Base-by-base conservation (phyloP, 1,139 yeast species). In the Zygosaccharomyces pseudobailii region DNA sequence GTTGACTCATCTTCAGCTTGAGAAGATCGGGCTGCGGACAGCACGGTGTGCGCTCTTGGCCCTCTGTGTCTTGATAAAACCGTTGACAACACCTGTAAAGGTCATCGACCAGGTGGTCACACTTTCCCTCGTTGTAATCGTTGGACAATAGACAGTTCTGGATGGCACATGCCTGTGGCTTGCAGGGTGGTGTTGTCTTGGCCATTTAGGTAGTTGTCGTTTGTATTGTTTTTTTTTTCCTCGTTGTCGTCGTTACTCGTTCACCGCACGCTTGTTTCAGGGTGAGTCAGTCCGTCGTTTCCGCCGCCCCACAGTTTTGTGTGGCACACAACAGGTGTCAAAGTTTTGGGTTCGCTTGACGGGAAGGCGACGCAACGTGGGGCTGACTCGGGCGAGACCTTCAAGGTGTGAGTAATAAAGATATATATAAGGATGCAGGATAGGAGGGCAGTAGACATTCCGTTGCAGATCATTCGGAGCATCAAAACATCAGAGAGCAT, bases 101-200 rank as follows among this genome's bases (percentile, higher is more conserved):
- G 40, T 72, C 67, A 57, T 82, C 86, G 21, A 84, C 83, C 20
- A 73, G 64, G 48, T 71, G 70, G 6, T 84, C 72, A 61, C 90
- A 84, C 56, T 74, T 79, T 7, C 84, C 62, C 63, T 84, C 90
- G 59, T 82, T 72, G 62, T 78, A 83, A 28, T 76, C 75, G 54
- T 72, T 74, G 13, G 64, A 58, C 47, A 72, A 70, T 27, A 84
- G 65, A 57, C 90, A 84, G 47, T 70, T 74, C 70, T 17, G 28
- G 22, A 83, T 83, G 8, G 78, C 80, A 68, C 88, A 83, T 7
- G 88, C 88, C 53, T 79, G 73, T 3, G 82, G 73, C 56, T 81
- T 80, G 63, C 89, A 83, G 10, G 33, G 33, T 1, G 84, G 75
- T 30, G 32, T 28, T 8, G 20, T 23, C n/a, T 30, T 20, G 40